Evolutionary conservation across 1,284 basidiomycete species (phyloP), one percentile per base, ranked within the genome.

Genomic region (Moesziomyces globuligerus): DNA sequence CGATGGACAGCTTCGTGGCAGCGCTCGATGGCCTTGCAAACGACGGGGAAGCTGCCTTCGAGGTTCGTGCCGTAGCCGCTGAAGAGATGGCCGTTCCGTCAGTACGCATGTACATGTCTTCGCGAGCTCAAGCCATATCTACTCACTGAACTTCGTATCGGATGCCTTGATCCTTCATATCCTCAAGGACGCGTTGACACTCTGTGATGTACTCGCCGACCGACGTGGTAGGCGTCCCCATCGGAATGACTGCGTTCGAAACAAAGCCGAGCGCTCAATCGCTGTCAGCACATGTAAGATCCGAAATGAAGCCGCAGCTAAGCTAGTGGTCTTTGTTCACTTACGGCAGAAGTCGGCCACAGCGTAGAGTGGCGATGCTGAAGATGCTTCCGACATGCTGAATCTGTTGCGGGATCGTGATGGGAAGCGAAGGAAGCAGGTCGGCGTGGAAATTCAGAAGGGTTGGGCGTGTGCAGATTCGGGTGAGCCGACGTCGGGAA

Each of bases 1-100:
- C 68, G 66, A 41, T 80, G 79, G 8, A 82, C 78, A 0, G 78
- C 79, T 24, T 79, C 75, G 46, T 82, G 81, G 40, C 81, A 82
- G 18, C 51, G 55, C 50, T 79, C 70, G 36, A 82, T 74, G 10
- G 79, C 80, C 18, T 57, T 56, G 47, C 69, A 73, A 13, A 82
- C 80, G 7, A 60, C 44, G 6, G 70, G 59, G 28, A 80, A 80
- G 9, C 58, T 61, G 1, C 80, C 80, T 44, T 82, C 80, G 7
- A 82, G 62, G 43, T 82, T 81, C 26, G 80, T 82, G 21, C 80
- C 80, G 41, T 82, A 82, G 44, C 80, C 80, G 52, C 79, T 79
- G n/a, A n/a, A n/a, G n/a, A 46, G n/a, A 15, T n/a, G n/a, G n/a
- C n/a, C n/a, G n/a, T n/a, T n/a, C n/a, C n/a, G n/a, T n/a, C n/a